These are phyloP conservation scores for Fusarium compactum DNA, from an alignment of 2,329 filamentous ascomycete species.

Conservation along the genomic window DNA sequence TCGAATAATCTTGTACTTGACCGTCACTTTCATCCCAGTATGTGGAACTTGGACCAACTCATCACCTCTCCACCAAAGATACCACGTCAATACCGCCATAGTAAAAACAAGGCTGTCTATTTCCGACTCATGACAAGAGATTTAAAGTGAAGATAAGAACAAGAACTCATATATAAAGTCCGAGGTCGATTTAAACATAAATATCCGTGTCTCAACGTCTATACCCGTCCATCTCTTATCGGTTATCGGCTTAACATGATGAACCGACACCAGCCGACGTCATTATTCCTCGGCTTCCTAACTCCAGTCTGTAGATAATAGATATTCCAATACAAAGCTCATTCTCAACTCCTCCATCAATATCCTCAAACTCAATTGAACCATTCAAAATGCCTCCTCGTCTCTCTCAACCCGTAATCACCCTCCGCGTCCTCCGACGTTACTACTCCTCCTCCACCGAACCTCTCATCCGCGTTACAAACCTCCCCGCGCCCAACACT, in stretches of 20 bases:
- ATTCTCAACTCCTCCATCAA: background rate
- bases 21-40: constrained; percentile 5
- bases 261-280: constrained; percentile 42
- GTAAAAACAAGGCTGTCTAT: background rate
- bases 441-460: constrained; percentile 61
- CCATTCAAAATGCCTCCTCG: constrained; percentile 51
- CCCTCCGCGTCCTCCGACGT: constrained; percentile 41
- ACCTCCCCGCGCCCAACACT: constrained; percentile 80
- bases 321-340: background rate
- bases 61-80: constrained; percentile 28
- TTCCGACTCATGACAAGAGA: background rate
- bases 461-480: constrained; percentile 75
- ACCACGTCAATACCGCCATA: constrained; percentile 5
- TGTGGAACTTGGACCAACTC: constrained; percentile 34
- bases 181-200: constrained; percentile 18
- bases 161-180: background rate
- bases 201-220: constrained; percentile 2
- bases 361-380: background rate
- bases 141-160: background rate
- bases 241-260: constrained; percentile 41
- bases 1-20: background rate
- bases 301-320: background rate
- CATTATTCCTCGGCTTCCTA: constrained; percentile 31
- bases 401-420: constrained; percentile 36
- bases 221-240: constrained; percentile 26